phyloP scores from a whole-genome alignment of 495 filamentous ascomycete genomes.

The Terfezia claveryi region DNA sequence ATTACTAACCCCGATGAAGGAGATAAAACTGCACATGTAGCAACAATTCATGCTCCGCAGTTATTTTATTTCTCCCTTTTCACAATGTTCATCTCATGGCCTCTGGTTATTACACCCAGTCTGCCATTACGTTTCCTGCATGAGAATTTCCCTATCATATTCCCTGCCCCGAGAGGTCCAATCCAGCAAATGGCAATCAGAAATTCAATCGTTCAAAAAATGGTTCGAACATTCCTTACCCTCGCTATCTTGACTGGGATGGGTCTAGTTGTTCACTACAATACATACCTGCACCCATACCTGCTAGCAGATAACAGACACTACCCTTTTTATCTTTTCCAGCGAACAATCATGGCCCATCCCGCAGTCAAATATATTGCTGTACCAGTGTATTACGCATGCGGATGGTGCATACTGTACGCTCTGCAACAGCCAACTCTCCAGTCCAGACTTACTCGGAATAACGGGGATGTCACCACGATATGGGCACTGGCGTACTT shows the following conservation, averaged over 20 bases:
- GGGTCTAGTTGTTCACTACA: slow-evolving; percentile 42
- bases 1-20: too few relatives aligned
- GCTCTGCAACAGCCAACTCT: slow-evolving; percentile 15
- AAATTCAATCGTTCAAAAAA: neutral
- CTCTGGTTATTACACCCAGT: slow-evolving; percentile 38
- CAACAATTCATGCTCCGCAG: slow-evolving; percentile 71
- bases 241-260: neutral
- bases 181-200: slow-evolving; percentile 5
- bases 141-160: slow-evolving; percentile 14
- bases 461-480: neutral
- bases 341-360: slow-evolving; percentile 48
- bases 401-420: slow-evolving; percentile 39
- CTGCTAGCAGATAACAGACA: slow-evolving; percentile 91
- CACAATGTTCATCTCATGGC: slow-evolving; percentile 69
- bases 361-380: slow-evolving; percentile 42
- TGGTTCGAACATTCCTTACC: neutral
- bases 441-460: neutral
- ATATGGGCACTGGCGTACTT: slow-evolving; percentile 10
- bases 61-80: slow-evolving; percentile 91
- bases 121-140: slow-evolving; percentile 21
- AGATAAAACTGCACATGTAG: slow-evolving; percentile 83
- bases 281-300: slow-evolving; percentile 90
- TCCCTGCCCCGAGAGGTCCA: neutral
- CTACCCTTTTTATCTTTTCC: slow-evolving; percentile 92
- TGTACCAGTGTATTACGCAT: slow-evolving; percentile 38